Evolutionary conservation across 352 stramenopile species (phyloP).

Genomic region (Phytophthora sansomeana): DNA sequence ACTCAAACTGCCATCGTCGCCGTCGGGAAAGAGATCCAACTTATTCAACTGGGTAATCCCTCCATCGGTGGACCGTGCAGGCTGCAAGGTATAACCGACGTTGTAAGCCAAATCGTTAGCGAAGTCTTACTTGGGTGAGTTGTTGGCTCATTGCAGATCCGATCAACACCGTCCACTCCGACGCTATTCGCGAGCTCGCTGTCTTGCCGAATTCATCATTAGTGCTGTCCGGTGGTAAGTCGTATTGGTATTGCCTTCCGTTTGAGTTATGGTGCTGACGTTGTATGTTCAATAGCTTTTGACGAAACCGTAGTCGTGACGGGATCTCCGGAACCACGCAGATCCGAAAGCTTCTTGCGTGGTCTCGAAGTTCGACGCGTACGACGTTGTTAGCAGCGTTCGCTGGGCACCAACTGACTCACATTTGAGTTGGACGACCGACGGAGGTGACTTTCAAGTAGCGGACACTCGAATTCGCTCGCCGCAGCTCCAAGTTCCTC

Average conservation of each 20-base stretch:
- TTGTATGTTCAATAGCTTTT: slow-evolving; percentile 54
- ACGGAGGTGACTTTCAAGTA: slow-evolving; percentile 80
- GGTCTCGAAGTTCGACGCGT: slow-evolving; percentile 68
- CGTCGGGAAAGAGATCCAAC: slow-evolving; percentile 76
- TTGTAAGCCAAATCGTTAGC: not conserved
- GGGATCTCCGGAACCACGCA: slow-evolving; percentile 55
- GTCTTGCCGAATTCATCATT: slow-evolving; percentile 48
- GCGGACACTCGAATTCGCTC: slow-evolving; percentile 54
- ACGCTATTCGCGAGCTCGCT: slow-evolving; percentile 79
- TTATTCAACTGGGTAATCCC: slow-evolving; percentile 53
- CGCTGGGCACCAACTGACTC: slow-evolving; percentile 62
- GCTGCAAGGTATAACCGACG: slow-evolving; percentile 39
- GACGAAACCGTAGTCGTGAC: slow-evolving; percentile 83
- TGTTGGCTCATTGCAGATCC: slow-evolving; percentile 38
- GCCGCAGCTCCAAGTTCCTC: slow-evolving; percentile 45
- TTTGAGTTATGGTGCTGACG: not conserved
- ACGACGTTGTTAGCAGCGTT: slow-evolving; percentile 85
- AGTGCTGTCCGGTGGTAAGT: slow-evolving; percentile 36
- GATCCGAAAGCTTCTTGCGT: slow-evolving; percentile 48
- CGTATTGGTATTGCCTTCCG: not conserved
- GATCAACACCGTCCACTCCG: slow-evolving; percentile 66
- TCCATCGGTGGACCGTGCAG: slow-evolving; percentile 23
- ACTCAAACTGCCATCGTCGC: slow-evolving; percentile 56
- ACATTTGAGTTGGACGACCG: slow-evolving; percentile 83
- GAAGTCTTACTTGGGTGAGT: not conserved